A percentile compares a stretch with the other conserved stretches of the same genome.
phyloP scores from a whole-genome alignment of 1,284 basidiomycete genomes.

The Ustilago loliicola region DNA sequence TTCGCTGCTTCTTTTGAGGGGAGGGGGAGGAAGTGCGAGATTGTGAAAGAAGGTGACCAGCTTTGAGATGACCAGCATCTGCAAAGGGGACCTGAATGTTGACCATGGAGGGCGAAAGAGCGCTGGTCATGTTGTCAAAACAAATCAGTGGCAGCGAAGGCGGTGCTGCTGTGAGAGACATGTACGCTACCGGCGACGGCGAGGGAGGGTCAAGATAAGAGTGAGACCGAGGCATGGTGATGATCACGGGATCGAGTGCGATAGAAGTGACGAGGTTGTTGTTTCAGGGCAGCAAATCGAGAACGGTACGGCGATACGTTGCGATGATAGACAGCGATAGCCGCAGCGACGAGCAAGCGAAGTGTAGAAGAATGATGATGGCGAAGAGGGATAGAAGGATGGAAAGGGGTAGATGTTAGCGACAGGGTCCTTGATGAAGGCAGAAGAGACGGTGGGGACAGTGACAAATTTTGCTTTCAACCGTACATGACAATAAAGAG shows the following conservation, averaged over 20 bases:
- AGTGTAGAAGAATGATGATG: constrained; percentile 7
- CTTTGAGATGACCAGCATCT: constrained; percentile 51
- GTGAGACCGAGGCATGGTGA: constrained; percentile 22
- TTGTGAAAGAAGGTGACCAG: constrained; percentile 7
- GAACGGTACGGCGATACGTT: background rate
- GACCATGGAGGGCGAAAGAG: constrained; percentile 50
- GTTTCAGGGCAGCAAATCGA: background rate
- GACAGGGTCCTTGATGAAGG: constrained; percentile 22
- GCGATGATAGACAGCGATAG: background rate
- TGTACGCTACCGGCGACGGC: constrained; percentile 12
- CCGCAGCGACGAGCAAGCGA: background rate
- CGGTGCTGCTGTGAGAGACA: constrained; percentile 10
- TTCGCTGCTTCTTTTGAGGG: constrained; percentile 48
- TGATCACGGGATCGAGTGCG: constrained; percentile 6
- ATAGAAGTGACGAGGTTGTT: background rate
- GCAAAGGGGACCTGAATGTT: constrained; percentile 47
- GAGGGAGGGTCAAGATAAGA: constrained; percentile 28
- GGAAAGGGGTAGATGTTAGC: constrained; percentile 45
- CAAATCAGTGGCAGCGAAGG: constrained; percentile 10
- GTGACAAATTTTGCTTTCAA: constrained; percentile 19
- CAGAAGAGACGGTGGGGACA: constrained; percentile 14
- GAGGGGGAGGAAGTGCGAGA: constrained; percentile 39
- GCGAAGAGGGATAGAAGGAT: constrained; percentile 5
- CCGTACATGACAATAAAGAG: background rate
- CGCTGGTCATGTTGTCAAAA: constrained; percentile 33